A percentile compares a stretch with the other conserved stretches of the same genome.
Evolutionary conservation across 1,284 basidiomycete genomes (phyloP).

Genomic region (Clitocybe nebularis): DNA sequence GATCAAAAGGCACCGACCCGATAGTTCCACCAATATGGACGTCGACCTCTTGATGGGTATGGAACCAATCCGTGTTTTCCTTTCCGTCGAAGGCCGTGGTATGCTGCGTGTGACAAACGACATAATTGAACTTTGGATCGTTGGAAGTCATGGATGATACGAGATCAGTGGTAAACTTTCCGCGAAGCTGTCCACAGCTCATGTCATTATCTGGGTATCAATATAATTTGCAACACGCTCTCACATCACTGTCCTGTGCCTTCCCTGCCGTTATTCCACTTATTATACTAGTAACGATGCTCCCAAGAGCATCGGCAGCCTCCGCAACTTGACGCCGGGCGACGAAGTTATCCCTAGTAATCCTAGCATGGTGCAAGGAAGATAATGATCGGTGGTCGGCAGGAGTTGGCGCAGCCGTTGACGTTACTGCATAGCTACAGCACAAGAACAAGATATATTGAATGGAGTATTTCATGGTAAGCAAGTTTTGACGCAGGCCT

Average conservation of each 20-base stretch:
- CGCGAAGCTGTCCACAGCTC: neutral
- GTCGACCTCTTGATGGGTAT: neutral
- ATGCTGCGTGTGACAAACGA: neutral
- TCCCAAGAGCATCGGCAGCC: neutral
- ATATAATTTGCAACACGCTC: neutral
- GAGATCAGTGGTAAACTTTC: neutral
- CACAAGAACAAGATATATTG: neutral
- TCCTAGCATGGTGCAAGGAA: neutral
- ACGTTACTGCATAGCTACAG: neutral
- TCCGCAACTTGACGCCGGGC: conserved; percentile 1
- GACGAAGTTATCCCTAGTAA: neutral
- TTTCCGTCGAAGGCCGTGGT: neutral
- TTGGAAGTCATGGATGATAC: neutral
- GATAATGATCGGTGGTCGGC: too few species aligned
- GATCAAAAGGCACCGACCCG: neutral
- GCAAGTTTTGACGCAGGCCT: neutral
- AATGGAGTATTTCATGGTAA: neutral
- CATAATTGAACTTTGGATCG: neutral
- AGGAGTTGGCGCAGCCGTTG: neutral
- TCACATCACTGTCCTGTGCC: conserved; percentile 3
- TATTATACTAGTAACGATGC: conserved; percentile 3
- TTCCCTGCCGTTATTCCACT: conserved; percentile 2
- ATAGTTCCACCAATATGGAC: neutral
- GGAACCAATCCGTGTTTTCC: neutral
- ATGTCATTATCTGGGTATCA: neutral